Evolutionary conservation across 139 green algal species (phyloP).

Genomic region (Chlorella sp.): DNA sequence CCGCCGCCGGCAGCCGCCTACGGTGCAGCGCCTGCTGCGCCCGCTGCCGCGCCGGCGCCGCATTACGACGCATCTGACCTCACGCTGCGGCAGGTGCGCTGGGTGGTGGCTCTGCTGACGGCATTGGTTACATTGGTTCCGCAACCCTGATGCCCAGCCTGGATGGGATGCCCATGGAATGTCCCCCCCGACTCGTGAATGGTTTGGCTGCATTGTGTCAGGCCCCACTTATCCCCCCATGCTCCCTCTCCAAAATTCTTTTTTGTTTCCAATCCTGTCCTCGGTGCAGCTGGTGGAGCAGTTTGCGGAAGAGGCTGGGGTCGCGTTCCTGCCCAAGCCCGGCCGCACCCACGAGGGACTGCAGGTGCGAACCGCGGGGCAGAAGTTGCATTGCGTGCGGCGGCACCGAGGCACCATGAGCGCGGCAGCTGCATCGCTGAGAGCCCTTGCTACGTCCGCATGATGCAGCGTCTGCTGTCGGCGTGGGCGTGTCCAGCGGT

Average conservation of each 20-base stretch:
- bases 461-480: no score
- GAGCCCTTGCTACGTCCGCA: no score
- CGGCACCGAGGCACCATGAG: no score
- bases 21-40: not conserved
- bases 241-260: not conserved
- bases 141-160: not conserved
- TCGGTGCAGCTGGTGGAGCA: constrained; percentile 71
- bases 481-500: no score
- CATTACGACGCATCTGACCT: constrained; percentile 47
- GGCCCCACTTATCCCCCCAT: no score
- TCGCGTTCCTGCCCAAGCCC: constrained; percentile 93
- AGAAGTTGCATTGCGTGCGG: no score
- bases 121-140: not conserved
- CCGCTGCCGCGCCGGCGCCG: not conserved
- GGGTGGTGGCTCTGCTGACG: not conserved
- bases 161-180: not conserved
- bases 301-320: constrained; percentile 85
- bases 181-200: no score
- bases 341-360: constrained; percentile 81
- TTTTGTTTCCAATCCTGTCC: not conserved
- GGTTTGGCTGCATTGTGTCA: no score
- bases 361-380: no score
- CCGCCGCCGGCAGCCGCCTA: not conserved
- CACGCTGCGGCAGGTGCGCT: constrained; percentile 63
- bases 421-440: no score